Evolutionary conservation across 106 monocot species (phyloP), one percentile per base, ranked within the genome.

Genomic region (Cymbidium sinense): DNA sequence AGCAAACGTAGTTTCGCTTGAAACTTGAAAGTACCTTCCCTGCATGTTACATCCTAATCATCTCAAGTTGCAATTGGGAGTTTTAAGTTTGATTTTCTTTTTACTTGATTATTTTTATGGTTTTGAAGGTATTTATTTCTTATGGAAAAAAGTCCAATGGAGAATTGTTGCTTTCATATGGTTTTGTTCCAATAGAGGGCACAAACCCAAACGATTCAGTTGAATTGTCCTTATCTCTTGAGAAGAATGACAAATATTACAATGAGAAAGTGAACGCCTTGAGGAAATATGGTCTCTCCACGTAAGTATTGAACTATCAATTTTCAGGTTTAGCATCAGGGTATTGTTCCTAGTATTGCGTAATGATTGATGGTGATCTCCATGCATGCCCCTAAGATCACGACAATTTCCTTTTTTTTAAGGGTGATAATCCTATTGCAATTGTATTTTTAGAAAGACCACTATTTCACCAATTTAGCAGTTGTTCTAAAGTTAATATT

Each of bases 131-230:
- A 25, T 96, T 94, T 81, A 93, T 96, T 83, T 96, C 96, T 41
- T 96, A 96, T 84, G 96, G 96, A 8, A 93, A 96, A 85, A 96
- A 94, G 86, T 93, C 96, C 55, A 93, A 88, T 71, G 96, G 96
- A 54, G 96, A 96, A 78, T 85, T 96, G 41, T 86, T 96, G 86
- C 91, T 96, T 69, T 96, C 96, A 84, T 96, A 96, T 84, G 96
- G 96, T 54, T 96, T 96, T 87, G 96, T 96, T 77, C 94, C 93
- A 50, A 96, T 88, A 78, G 96, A 96, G 82, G 96, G 96, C 12
- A 88, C 84, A 65, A 96, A 96, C 70, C 96, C 96, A 80, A 93
- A 87, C 77, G 93, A 96, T 70, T 96, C 91, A 12, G 93, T 96
- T 80, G 91, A 96, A 52, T 84, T 96, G 73, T 82, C 82, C 61